Conservation (phyloP, 345 rosid species). For the Sisymbrium irio region DNA sequence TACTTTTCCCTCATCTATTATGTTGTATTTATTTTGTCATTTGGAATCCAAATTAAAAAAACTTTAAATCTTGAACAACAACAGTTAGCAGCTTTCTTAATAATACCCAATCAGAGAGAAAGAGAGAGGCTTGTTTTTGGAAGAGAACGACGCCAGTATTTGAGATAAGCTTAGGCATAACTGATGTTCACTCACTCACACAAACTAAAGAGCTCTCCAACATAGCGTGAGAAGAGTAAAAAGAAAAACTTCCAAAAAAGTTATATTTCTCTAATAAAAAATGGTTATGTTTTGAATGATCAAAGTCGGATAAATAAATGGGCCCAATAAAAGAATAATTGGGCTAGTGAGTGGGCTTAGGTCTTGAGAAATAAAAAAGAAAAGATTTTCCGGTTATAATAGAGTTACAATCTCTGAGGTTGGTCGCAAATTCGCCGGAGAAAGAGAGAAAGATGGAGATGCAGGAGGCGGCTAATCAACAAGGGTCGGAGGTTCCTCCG, state of each 20-base stretch:
- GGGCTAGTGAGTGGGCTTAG: no score
- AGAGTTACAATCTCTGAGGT: no score
- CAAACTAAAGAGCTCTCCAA: neutral
- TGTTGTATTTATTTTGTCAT: neutral
- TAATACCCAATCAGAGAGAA: neutral
- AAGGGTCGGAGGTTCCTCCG: constrained; percentile 51
- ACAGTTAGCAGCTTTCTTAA: no score
- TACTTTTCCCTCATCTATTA: neutral
- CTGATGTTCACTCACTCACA: neutral
- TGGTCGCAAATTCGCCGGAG: no score
- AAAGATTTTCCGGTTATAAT: no score
- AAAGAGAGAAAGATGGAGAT: constrained; percentile 31
- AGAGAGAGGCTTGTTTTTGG: neutral
- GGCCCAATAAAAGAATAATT: no score
- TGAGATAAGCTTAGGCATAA: neutral
- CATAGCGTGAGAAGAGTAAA: constrained; percentile 1
- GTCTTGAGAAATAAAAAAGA: no score
- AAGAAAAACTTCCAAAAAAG: no score
- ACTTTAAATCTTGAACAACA: no score
- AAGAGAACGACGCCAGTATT: neutral
- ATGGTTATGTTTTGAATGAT: no score
- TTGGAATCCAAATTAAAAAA: neutral
- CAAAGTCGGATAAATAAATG: no score
- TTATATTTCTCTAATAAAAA: no score
- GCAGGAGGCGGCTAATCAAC: constrained; percentile 44